Base-by-base conservation (phyloP, 306 rosid genomes). In the Arachis hypogaea region DNA sequence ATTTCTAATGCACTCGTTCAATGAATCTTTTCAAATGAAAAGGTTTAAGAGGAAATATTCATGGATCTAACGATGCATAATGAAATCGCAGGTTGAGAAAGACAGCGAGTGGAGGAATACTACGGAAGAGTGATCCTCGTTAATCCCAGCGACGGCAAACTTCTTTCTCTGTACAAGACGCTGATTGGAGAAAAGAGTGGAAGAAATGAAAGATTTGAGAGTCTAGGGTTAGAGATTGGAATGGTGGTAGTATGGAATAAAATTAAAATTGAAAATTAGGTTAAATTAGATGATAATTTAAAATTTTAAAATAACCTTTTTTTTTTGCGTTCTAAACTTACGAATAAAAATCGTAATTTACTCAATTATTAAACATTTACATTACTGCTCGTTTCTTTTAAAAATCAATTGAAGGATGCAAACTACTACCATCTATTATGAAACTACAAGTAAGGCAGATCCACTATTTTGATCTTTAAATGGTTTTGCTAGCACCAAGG, bases 91-190 rank as follows among this genome's bases (percentile, higher is more conserved):
- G 85, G 84, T 82, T 52, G 83, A 76, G 88, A 88, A 86, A 29
- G 96, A 93, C 63, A 30, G 89, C 7, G 64, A 78, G 97, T 96
- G 5, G 98, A 85, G 74, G 97, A 91, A 59, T 93, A 68, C 62
- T 91, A 86, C 42, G 87, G 91, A 59, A 85, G 98, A 81, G 98
- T 91, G 1, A 89, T 93, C 78, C 70, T 93, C 3, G 91, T 83
- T 46, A 76, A 76, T 52, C 92, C 96, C 22, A 84, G 88, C 68
- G 97, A 93, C 56, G 97, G 92, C 8, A 96, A 93, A 44, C 33
- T 89, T 81, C 78, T 91, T 75, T 84, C 94, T 3, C 71, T 86
- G 54, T 93, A 86, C 68, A 97, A 86, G 11, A 88, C 79, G 46
- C 75, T 91, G 42, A 82, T 93, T 0, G 98, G 98, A 93, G 69